These are phyloP conservation scores for Lipomyces sp. DNA, from an alignment of 805 yeast genomes.

Conservation along the genomic window DNA sequence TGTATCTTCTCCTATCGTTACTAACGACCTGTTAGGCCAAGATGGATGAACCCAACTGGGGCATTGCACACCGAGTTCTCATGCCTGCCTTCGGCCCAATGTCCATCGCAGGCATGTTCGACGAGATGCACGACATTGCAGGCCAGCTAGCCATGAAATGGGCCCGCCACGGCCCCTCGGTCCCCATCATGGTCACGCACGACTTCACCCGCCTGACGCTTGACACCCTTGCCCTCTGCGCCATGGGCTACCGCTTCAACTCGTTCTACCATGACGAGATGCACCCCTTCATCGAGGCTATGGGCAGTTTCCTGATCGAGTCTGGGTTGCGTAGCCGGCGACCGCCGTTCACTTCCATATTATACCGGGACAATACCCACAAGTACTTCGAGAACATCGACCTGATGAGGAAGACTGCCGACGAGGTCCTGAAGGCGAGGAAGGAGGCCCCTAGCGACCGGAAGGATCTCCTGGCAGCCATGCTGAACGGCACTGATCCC, in stretches of 20 bases:
- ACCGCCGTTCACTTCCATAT: constrained; percentile 6
- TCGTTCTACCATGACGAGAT: constrained; percentile 8
- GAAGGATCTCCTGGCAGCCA: constrained; percentile 9
- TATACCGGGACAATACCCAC: constrained; percentile 2
- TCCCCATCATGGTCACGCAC: constrained; percentile 6
- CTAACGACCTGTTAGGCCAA: constrained; percentile 8
- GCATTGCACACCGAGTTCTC: constrained; percentile 11
- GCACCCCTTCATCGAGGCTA: constrained; percentile 11
- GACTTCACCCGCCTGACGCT: constrained; percentile 10
- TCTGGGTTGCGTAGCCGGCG: constrained; percentile 4
- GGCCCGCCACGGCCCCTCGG: constrained; percentile 11
- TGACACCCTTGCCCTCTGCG: constrained; percentile 8
- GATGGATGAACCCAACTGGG: constrained; percentile 4
- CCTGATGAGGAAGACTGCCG: constrained; percentile 7
- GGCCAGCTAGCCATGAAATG: constrained; percentile 7
- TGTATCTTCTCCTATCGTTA: constrained; percentile 5
- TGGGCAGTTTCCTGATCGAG: constrained; percentile 10
- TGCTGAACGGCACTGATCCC: constrained; percentile 9
- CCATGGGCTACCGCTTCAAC: constrained; percentile 10
- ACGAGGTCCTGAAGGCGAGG: constrained; percentile 9
- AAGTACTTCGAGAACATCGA: constrained; percentile 8
- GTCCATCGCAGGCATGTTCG: constrained; percentile 8
- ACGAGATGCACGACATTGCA: constrained; percentile 10
- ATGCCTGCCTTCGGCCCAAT: constrained; percentile 9
- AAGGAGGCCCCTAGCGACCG: constrained; percentile 2